Percentiles rank a stretch among this genome's conserved stretches.
Conservation (phyloP, 768 basidiomycete species). For the Pulveroboletus frians region DNA sequence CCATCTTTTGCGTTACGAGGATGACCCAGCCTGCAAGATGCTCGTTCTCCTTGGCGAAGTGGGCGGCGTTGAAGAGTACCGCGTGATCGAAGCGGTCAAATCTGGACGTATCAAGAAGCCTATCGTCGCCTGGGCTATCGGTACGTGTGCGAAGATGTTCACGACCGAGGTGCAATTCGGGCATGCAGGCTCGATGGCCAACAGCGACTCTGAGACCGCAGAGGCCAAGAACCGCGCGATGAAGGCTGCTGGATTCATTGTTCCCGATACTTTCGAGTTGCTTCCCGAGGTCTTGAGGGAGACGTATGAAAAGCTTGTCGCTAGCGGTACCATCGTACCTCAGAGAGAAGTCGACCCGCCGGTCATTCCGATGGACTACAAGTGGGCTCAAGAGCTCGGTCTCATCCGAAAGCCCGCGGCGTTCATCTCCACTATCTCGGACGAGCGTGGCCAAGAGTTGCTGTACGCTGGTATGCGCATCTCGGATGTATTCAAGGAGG, state of each 20-base stretch:
- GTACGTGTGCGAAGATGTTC: slow-evolving; percentile 99
- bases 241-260: slow-evolving; percentile 92
- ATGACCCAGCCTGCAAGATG: slow-evolving; percentile 97
- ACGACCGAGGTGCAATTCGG: slow-evolving; percentile 99
- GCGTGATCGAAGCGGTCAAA: slow-evolving; percentile 97
- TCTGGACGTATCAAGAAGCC: slow-evolving; percentile 92
- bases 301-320: slow-evolving; percentile 80
- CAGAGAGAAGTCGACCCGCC: slow-evolving; percentile 84
- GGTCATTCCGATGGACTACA: slow-evolving; percentile 99
- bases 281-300: slow-evolving; percentile 80
- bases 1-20: slow-evolving; percentile 95
- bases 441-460: slow-evolving; percentile 98
- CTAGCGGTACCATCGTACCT: slow-evolving; percentile 58
- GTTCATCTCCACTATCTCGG: slow-evolving; percentile 98
- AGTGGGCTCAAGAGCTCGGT: slow-evolving; percentile 98
- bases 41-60: slow-evolving; percentile 98
- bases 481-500: slow-evolving; percentile 96
- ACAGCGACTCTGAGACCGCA: slow-evolving; percentile 95
- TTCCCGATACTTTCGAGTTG: slow-evolving; percentile 97
- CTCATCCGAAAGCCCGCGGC: slow-evolving; percentile 98
- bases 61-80: slow-evolving; percentile 98
- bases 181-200: slow-evolving; percentile 97
- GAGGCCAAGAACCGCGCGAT: slow-evolving; percentile 97
- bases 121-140: slow-evolving; percentile 99
- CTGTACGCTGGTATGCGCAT: slow-evolving; percentile 99